Percentiles rank a stretch among this genome's conserved stretches.
Evolutionary conservation across 1,284 basidiomycete species (phyloP).

Genomic region (Sporisorium reilianum): DNA sequence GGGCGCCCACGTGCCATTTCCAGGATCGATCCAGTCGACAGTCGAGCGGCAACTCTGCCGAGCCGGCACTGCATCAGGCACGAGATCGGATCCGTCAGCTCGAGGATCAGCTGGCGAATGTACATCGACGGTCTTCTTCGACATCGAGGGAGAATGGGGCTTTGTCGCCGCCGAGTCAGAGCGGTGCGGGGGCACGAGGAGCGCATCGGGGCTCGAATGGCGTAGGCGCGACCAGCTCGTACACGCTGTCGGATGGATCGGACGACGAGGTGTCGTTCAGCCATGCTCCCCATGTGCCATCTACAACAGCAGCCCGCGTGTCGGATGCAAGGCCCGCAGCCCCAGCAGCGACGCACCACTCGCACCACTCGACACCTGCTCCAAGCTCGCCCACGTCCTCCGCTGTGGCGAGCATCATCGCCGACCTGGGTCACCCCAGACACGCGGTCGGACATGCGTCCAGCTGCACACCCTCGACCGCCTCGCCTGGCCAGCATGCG

Average conservation of each 20-base stretch:
- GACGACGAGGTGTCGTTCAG: slow-evolving; percentile 2
- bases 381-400: slow-evolving; percentile 17
- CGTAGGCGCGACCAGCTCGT: not conserved
- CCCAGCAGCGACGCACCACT: not conserved
- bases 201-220: not conserved
- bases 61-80: slow-evolving; percentile 11
- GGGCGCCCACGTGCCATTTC: slow-evolving; percentile 21
- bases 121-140: not conserved
- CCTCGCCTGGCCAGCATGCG: slow-evolving; percentile 7
- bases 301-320: not conserved
- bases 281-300: not conserved
- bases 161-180: not conserved
- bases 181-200: no score
- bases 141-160: not conserved
- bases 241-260: slow-evolving; percentile 7
- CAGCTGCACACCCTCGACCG: not conserved
- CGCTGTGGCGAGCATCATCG: slow-evolving; percentile 22
- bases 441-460: slow-evolving; percentile 2
- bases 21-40: not conserved
- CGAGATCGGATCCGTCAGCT: slow-evolving; percentile 20
- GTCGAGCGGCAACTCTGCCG: not conserved
- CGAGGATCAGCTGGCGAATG: slow-evolving; percentile 8
- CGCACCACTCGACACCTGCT: not conserved
- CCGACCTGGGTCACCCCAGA: slow-evolving; percentile 13
- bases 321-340: no score